Conservation (phyloP, 345 rosid species). For the Boechera divaricarpa region DNA sequence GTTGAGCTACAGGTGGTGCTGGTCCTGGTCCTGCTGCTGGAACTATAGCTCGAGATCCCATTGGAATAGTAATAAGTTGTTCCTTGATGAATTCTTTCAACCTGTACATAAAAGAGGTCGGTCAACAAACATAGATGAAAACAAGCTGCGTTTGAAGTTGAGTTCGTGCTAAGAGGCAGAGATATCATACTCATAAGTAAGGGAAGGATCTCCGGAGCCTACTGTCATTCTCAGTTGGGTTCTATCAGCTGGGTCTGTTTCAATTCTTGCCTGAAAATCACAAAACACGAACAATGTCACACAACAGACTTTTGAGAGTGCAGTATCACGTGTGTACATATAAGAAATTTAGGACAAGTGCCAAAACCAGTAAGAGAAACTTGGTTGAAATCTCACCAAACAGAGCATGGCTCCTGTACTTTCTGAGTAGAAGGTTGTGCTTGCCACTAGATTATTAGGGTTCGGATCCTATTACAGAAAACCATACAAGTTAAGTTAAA, state of each 20-base stretch:
- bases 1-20: conserved; percentile 52
- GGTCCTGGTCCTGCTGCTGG: conserved; percentile 47
- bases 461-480: conserved; percentile 85
- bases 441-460: conserved; percentile 93
- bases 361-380: conserved; percentile 11
- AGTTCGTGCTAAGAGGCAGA: conserved; percentile 1
- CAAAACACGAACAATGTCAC: conserved; percentile 35
- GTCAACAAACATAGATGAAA: conserved; percentile 21
- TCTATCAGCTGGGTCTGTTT: conserved; percentile 98
- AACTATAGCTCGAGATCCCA: conserved; percentile 53
- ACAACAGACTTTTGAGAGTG: background rate
- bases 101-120: conserved; percentile 52
- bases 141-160: background rate
- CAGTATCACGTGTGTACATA: background rate
- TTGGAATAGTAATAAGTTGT: conserved; percentile 67
- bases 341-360: background rate
- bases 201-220: conserved; percentile 85
- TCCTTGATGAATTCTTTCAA: conserved; percentile 95
- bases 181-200: conserved; percentile 80
- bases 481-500: conserved; percentile 1
- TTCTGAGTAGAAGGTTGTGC: conserved; percentile 92
- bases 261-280: conserved; percentile 75
- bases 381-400: conserved; percentile 58
- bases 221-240: conserved; percentile 97
- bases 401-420: conserved; percentile 84